phyloP scores from a whole-genome alignment of 2,329 filamentous ascomycete genomes.

The Alternaria brassicicola region DNA sequence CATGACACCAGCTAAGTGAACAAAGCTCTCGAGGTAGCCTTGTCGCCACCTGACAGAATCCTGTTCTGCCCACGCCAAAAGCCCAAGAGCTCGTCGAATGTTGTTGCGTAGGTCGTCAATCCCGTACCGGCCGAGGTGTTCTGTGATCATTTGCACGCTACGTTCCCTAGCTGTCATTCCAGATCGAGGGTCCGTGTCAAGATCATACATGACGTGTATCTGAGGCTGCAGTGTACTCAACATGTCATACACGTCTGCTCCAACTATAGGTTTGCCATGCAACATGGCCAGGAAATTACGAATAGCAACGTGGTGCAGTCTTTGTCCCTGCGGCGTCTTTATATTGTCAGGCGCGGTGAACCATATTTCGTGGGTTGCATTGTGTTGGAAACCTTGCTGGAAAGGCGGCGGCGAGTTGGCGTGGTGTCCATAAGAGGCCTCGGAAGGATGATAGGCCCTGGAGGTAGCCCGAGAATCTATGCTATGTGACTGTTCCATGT shows the following conservation, averaged over 20 bases:
- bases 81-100: conserved; percentile 63
- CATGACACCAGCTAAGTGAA: conserved; percentile 69
- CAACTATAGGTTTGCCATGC: conserved; percentile 69
- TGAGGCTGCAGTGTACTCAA: conserved; percentile 67
- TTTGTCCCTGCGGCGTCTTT: conserved; percentile 54
- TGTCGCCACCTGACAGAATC: conserved; percentile 67
- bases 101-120: conserved; percentile 70
- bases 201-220: conserved; percentile 61
- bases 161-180: conserved; percentile 47
- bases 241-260: conserved; percentile 67
- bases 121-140: conserved; percentile 64
- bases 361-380: conserved; percentile 60
- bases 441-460: conserved; percentile 22
- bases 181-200: conserved; percentile 44
- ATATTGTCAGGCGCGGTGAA: conserved; percentile 63
- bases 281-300: conserved; percentile 72
- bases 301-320: conserved; percentile 68
- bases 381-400: conserved; percentile 11
- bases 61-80: conserved; percentile 71
- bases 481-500: conserved; percentile 36
- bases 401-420: conserved; percentile 23
- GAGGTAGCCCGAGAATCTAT: conserved; percentile 22
- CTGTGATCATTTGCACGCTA: conserved; percentile 64
- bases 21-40: conserved; percentile 70
- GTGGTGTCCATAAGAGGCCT: conserved; percentile 10